Evolutionary conservation across 495 filamentous ascomycete genomes (phyloP), one percentile per base, ranked within the genome.

Genomic region (Hyaloscypha variabilis): DNA sequence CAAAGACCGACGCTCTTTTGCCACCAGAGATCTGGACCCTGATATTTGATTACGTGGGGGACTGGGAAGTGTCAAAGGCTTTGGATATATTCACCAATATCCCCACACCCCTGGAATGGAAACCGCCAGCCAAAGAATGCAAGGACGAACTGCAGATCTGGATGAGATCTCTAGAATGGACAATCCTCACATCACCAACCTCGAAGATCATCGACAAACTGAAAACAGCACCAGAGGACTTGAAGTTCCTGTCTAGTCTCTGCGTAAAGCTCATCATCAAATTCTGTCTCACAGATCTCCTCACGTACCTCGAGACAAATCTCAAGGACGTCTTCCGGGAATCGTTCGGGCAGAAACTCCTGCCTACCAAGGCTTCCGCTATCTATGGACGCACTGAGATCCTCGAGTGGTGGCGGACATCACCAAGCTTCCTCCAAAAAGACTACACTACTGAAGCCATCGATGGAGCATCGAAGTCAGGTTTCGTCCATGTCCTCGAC

Each of bases 221-320:
- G 21, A 84, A 93, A 26, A 79, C 87, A 29, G 82, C 87, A 5
- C 82, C 90, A 1, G 82, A 88, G 17, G 80, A 84, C 2, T 90
- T 91, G 63, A 86, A 86, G 62, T 91, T 88, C 59, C 78, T 97
- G 28, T 94, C 92, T 5, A 88, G 88, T 31, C 81, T 93, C 1
- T 90, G 90, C 46, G 91, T 94, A 64, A 91, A 94, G 68, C 85
- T 96, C 28, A 92, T 97, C 69, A 90, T 97, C 78, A 94, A 94
- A 68, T 97, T 97, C 72, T 68, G 65, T 34, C 87, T 91, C 64
- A 90, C 86, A 21, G 84, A 88, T 30, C 83, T 97, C 17, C 87
- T 97, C 23, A 83, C 85, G 13, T 92, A 92, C 73, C 83, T 97
- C n/a, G 91, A 93, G 68, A 82, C 86, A 34, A 82, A 91, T 59